These are phyloP conservation scores for Saccharomyces paradoxus DNA, from an alignment of 805 yeast genomes.

Conservation along the genomic window DNA sequence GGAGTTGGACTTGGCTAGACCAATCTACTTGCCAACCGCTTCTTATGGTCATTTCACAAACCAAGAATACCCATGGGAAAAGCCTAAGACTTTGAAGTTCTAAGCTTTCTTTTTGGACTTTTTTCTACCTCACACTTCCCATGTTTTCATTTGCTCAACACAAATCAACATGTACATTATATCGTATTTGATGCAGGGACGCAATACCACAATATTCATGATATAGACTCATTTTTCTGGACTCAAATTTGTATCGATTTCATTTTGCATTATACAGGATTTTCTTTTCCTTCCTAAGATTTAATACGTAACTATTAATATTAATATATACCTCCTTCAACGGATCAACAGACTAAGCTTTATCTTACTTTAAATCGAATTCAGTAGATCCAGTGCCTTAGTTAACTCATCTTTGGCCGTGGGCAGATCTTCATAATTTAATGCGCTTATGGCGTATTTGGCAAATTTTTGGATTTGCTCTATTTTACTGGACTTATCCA, in stretches of 20 bases:
- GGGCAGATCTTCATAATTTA: slow-evolving; percentile 63
- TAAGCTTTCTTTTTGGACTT: slow-evolving; percentile 28
- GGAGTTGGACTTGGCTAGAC: slow-evolving; percentile 96
- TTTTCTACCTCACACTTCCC: background rate
- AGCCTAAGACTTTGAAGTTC: slow-evolving; percentile 71
- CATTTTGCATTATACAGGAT: background rate
- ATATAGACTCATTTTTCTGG: background rate
- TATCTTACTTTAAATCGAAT: slow-evolving; percentile 4
- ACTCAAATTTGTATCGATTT: background rate
- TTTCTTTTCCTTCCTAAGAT: background rate
- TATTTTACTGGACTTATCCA: slow-evolving; percentile 49
- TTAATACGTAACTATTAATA: background rate
- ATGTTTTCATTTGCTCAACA: slow-evolving; percentile 16
- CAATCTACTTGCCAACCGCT: slow-evolving; percentile 98
- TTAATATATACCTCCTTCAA: slow-evolving; percentile 7
- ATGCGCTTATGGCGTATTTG: slow-evolving; percentile 69
- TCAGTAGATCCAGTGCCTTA: slow-evolving; percentile 41
- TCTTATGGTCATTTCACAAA: slow-evolving; percentile 99
- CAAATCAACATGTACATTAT: slow-evolving; percentile 14
- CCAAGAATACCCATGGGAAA: slow-evolving; percentile 98
- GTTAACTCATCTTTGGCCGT: slow-evolving; percentile 60
- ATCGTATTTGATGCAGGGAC: background rate
- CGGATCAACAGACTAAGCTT: slow-evolving; percentile 5
- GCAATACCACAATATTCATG: background rate
- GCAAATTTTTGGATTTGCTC: slow-evolving; percentile 59